Evolutionary conservation across 441 rosid genomes (phyloP), one percentile per base, ranked within the genome.

Genomic region (Pelargonium exstipulatum): DNA sequence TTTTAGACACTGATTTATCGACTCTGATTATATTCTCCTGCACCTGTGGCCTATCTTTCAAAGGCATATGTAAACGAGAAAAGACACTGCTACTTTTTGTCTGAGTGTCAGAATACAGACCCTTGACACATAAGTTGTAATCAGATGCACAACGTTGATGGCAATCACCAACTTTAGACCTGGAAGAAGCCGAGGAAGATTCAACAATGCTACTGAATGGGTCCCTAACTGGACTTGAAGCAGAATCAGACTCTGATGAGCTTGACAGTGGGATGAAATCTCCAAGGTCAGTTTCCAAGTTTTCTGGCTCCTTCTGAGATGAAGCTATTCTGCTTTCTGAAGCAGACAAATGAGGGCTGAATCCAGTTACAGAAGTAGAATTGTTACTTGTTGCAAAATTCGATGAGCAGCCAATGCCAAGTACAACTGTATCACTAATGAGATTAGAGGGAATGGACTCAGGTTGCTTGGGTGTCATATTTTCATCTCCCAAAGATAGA

Each of bases 181-280:
- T 16, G 43, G 66, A 53, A 42, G 49, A 55, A 45, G 61, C 61
- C 29, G 62, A 29, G 9, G 71, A 64, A 3, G 26, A 35, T 18
- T 64, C 66, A n/a, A n/a, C 55, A 48, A n/a, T 46, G n/a, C 51
- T 4, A 10, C 51, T 46, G 17, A 10, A 62, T 32, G 37, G 7
- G 48, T 40, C 61, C 64, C 26, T 18, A 68, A 2, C 37, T 20
- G 32, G 17, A 70, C 17, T 58, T 17, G 73, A 32, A 37, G 64
- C 26, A 67, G 63, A 37, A 49, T 45, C 71, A 49, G 5, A 65
- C 16, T 75, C 57, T 0, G 69, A 71, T 57, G 62, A 53, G 22
- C 14, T 49, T 9, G 48, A 26, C 70, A 74, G 40, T 35, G 79
- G 76, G 18, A 78, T 75, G 72, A 71, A 75, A 72, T 78, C 79